Evolutionary conservation across 768 basidiomycete species (phyloP).

Genomic region (Austroboletus festivus): DNA sequence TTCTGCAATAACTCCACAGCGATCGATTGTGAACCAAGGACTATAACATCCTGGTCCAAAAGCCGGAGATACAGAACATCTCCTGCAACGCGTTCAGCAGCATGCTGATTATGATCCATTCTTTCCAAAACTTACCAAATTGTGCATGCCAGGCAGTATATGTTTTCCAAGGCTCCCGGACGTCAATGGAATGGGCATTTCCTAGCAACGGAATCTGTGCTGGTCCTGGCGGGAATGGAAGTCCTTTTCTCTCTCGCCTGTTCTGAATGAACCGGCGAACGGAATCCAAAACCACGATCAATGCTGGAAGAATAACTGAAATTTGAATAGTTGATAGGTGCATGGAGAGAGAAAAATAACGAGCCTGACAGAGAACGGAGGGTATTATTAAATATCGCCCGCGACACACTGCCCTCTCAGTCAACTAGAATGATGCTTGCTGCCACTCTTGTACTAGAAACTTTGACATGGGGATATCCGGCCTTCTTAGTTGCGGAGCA

Average conservation of each 20-base stretch:
- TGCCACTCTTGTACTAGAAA: too few species aligned
- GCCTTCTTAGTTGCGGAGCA: too few species aligned
- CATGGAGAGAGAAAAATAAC: too few species aligned
- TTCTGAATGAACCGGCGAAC: not conserved
- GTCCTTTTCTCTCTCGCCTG: not conserved
- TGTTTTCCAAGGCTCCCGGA: conserved; percentile 4
- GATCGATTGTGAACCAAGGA: conserved; percentile 42
- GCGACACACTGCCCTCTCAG: too few species aligned
- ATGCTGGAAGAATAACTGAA: not conserved
- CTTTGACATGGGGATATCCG: too few species aligned
- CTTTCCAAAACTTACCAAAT: conserved; percentile 1
- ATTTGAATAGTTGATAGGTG: not conserved
- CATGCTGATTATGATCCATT: not conserved
- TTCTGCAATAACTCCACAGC: conserved; percentile 46
- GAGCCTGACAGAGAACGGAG: too few species aligned
- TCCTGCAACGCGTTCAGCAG: conserved; percentile 21
- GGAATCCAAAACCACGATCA: not conserved
- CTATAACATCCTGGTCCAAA: conserved; percentile 42
- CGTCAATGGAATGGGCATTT: not conserved
- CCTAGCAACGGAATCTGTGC: conserved; percentile 4
- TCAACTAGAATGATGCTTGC: too few species aligned
- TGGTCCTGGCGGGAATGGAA: conserved; percentile 9
- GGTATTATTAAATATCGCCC: too few species aligned
- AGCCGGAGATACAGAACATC: conserved; percentile 44
- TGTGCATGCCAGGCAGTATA: conserved; percentile 7